Evolutionary conservation across 2,329 filamentous ascomycete genomes (phyloP).

Genomic region (Blumeriella jaapii): DNA sequence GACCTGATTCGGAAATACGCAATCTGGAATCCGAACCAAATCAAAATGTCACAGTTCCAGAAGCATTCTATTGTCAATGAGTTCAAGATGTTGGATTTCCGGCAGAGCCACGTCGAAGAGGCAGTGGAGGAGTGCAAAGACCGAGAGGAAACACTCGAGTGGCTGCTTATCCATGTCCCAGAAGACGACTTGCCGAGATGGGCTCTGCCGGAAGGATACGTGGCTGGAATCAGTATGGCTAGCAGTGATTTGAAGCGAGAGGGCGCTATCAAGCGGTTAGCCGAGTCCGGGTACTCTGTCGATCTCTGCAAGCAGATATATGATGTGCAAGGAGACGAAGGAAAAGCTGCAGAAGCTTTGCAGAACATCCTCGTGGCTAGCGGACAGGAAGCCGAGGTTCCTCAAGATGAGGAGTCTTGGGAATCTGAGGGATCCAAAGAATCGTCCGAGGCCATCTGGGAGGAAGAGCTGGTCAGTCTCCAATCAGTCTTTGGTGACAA

Average conservation of each 20-base stretch:
- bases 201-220: conserved; percentile 85
- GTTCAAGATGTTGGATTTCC: conserved; percentile 69
- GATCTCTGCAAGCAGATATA: conserved; percentile 75
- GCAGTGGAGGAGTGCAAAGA: conserved; percentile 82
- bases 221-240: conserved; percentile 78
- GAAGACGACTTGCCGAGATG: conserved; percentile 92
- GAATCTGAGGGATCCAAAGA: conserved; percentile 33
- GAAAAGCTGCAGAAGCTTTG: conserved; percentile 64
- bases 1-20: conserved; percentile 64
- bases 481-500: conserved; percentile 76
- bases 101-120: conserved; percentile 81
- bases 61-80: conserved; percentile 57
- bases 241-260: conserved; percentile 73
- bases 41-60: conserved; percentile 48
- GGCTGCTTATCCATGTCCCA: conserved; percentile 91
- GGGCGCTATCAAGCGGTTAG: conserved; percentile 68
- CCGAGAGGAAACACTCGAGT: conserved; percentile 84
- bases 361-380: conserved; percentile 55
- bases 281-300: conserved; percentile 70
- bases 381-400: conserved; percentile 26
- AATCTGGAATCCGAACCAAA: conserved; percentile 75
- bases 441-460: conserved; percentile 58
- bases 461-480: conserved; percentile 73
- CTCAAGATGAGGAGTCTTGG: conserved; percentile 30
- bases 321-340: conserved; percentile 61